A percentile compares a stretch with the other conserved stretches of the same genome.
These are phyloP conservation scores for Xylaria scruposa DNA, from an alignment of 495 filamentous ascomycete species.

Conservation along the genomic window DNA sequence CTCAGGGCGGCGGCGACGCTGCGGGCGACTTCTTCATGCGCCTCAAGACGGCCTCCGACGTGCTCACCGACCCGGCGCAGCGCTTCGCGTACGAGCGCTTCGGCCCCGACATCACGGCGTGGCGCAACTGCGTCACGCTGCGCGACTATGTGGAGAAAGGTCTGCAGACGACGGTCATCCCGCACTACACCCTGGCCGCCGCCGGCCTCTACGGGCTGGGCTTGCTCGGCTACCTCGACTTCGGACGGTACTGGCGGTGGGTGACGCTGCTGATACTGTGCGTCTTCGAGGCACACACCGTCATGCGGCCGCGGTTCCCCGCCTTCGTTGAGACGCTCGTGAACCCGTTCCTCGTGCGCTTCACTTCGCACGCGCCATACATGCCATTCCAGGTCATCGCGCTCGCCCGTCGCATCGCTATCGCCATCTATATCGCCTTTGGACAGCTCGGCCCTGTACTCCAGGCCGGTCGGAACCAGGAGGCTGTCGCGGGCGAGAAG, in stretches of 20 bases:
- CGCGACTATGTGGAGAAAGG: slow-evolving; percentile 77
- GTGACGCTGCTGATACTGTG: slow-evolving; percentile 71
- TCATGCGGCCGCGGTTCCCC: slow-evolving; percentile 70
- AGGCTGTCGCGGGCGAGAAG: slow-evolving; percentile 45
- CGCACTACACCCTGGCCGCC: slow-evolving; percentile 71
- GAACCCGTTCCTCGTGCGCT: slow-evolving; percentile 63
- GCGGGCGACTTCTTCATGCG: slow-evolving; percentile 76
- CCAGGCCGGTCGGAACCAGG: slow-evolving; percentile 41
- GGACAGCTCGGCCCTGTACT: slow-evolving; percentile 79
- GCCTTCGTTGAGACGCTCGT: slow-evolving; percentile 63
- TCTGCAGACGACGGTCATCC: slow-evolving; percentile 57
- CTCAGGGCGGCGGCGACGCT: slow-evolving; percentile 27
- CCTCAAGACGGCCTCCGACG: slow-evolving; percentile 83
- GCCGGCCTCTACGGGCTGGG: slow-evolving; percentile 70
- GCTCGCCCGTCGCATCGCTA: slow-evolving; percentile 75
- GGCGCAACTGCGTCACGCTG: slow-evolving; percentile 72
- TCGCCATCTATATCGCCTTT: slow-evolving; percentile 90
- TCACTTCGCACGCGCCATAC: slow-evolving; percentile 65
- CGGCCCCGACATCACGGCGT: slow-evolving; percentile 73
- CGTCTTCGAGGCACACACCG: slow-evolving; percentile 73
- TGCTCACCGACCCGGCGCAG: slow-evolving; percentile 76
- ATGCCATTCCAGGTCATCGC: slow-evolving; percentile 87
- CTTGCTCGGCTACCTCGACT: slow-evolving; percentile 80
- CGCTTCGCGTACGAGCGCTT: slow-evolving; percentile 95
- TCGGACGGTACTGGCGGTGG: slow-evolving; percentile 91